A percentile compares a stretch with the other conserved stretches of the same genome.
Conservation (phyloP, 2,329 filamentous ascomycete species). For the Trichoderma citrinoviride region DNA sequence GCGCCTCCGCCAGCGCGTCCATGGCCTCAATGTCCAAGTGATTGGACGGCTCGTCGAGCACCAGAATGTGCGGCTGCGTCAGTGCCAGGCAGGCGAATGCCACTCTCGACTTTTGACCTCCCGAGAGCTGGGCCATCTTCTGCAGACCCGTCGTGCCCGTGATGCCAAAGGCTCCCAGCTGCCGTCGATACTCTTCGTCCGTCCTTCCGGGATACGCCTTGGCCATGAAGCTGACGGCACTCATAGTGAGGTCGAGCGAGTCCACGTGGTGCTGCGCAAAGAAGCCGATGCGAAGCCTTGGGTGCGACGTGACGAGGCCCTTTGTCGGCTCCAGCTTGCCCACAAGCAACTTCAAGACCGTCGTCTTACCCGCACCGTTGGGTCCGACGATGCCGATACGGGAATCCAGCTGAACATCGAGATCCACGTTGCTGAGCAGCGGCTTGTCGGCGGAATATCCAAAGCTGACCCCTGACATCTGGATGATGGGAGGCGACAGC, state of each 20-base stretch:
- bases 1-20: conserved; percentile 85
- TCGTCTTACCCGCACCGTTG: conserved; percentile 98
- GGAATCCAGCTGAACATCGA: conserved; percentile 96
- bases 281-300: conserved; percentile 87
- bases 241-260: conserved; percentile 82
- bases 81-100: conserved; percentile 95
- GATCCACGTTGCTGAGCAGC: conserved; percentile 80
- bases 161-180: conserved; percentile 84
- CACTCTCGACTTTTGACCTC: conserved; percentile 97
- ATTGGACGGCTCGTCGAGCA: conserved; percentile 97
- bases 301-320: conserved; percentile 83
- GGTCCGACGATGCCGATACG: conserved; percentile 98
- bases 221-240: conserved; percentile 94
- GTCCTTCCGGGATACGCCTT: conserved; percentile 85
- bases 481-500: conserved; percentile 93
- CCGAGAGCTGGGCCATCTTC: conserved; percentile 90
- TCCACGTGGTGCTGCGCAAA: conserved; percentile 99
- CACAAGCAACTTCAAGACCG: conserved; percentile 95
- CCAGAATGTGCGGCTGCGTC: conserved; percentile 92
- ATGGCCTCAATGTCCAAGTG: conserved; percentile 99
- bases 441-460: conserved; percentile 79
- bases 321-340: conserved; percentile 73
- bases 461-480: conserved; percentile 91
- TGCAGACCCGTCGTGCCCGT: conserved; percentile 96
- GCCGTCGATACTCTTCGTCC: conserved; percentile 94